Evolutionary conservation across 495 filamentous ascomycete genomes (phyloP).

Genomic region (Xylaria cubensis): DNA sequence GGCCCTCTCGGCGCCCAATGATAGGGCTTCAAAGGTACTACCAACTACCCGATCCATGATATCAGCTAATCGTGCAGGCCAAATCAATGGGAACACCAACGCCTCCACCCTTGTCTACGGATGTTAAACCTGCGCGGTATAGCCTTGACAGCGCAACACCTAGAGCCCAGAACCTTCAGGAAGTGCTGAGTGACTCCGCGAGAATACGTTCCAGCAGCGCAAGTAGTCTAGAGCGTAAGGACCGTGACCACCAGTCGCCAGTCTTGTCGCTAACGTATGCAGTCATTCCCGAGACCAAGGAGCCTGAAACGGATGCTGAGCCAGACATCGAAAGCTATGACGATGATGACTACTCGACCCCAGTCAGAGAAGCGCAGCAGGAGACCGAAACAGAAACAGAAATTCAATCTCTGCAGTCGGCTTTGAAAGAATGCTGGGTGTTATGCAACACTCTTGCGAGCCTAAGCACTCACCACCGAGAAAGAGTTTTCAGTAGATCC

Average conservation of each 20-base stretch:
- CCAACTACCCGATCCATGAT: slow-evolving; percentile 23
- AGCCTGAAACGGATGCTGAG: slow-evolving; percentile 46
- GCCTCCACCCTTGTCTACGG: slow-evolving; percentile 73
- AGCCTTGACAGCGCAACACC: slow-evolving; percentile 76
- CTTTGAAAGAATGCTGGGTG: slow-evolving; percentile 90
- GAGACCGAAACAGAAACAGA: slow-evolving; percentile 35
- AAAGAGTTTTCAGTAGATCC: slow-evolving; percentile 73
- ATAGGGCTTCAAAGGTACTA: slow-evolving; percentile 46
- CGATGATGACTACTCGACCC: slow-evolving; percentile 50
- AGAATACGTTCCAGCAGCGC: slow-evolving; percentile 56
- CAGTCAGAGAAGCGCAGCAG: slow-evolving; percentile 54
- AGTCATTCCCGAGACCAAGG: slow-evolving; percentile 59
- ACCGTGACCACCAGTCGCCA: neutral
- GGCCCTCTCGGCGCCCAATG: slow-evolving; percentile 37
- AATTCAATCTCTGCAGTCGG: slow-evolving; percentile 73
- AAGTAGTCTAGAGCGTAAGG: slow-evolving; percentile 77
- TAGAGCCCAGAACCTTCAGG: slow-evolving; percentile 80
- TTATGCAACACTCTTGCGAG: slow-evolving; percentile 88
- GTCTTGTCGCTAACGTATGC: slow-evolving; percentile 22
- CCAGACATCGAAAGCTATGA: slow-evolving; percentile 41
- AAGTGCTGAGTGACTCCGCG: slow-evolving; percentile 54
- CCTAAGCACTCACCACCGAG: slow-evolving; percentile 83
- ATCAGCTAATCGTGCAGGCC: slow-evolving; percentile 39
- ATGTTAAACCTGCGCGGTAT: slow-evolving; percentile 67
- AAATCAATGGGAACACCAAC: slow-evolving; percentile 49